Percentiles rank a stretch among this genome's conserved stretches.
These are phyloP conservation scores for Royoungia palumana DNA, from an alignment of 768 basidiomycete genomes.

Conservation along the genomic window DNA sequence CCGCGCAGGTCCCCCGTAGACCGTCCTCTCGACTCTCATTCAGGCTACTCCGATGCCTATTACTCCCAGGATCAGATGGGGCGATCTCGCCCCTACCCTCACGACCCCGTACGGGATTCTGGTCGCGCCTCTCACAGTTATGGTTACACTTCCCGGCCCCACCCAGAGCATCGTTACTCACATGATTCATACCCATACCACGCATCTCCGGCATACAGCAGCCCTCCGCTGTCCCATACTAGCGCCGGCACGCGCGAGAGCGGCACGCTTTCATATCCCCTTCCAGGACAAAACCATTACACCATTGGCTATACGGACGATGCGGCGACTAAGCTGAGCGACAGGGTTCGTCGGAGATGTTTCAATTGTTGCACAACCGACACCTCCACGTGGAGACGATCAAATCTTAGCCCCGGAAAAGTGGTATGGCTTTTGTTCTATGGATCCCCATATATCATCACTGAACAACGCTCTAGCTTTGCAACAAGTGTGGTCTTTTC, in stretches of 20 bases:
- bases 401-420: conserved; percentile 77
- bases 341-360: conserved; percentile 71
- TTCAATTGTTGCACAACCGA: conserved; percentile 87
- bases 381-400: conserved; percentile 77
- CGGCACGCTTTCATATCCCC: conserved; percentile 33
- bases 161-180: conserved; percentile 31
- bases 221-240: conserved; percentile 27
- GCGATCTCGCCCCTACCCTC: conserved; percentile 32
- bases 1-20: conserved; percentile 40
- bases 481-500: conserved; percentile 73
- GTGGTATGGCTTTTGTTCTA: conserved; percentile 41
- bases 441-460: conserved; percentile 1
- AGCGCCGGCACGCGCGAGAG: conserved; percentile 21
- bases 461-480: conserved; percentile 32
- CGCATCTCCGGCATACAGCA: conserved; percentile 22
- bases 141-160: conserved; percentile 24
- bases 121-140: conserved; percentile 37
- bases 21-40: conserved; percentile 29
- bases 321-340: conserved; percentile 75
- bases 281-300: conserved; percentile 38
- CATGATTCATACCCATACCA: conserved; percentile 35
- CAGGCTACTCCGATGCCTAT: conserved; percentile 37
- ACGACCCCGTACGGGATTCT: conserved; percentile 32
- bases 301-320: conserved; percentile 64
- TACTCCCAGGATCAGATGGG: conserved; percentile 36